phyloP scores from a whole-genome alignment of 352 stramenopile species.

The Lagenidium giganteum region DNA sequence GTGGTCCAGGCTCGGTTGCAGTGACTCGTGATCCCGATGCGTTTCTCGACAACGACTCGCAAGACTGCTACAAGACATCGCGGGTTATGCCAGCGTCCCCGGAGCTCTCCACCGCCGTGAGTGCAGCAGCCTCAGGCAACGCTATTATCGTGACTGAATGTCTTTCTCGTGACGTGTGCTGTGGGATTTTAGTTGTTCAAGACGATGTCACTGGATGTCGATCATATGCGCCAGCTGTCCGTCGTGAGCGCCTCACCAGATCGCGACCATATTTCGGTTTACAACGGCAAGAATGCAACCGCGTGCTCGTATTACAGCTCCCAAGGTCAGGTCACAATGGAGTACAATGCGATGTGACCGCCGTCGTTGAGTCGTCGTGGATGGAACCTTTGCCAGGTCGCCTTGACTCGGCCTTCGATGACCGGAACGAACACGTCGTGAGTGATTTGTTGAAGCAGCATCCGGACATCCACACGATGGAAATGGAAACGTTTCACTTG shows the following conservation, averaged over 20 bases:
- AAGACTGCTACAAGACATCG: conserved; percentile 25
- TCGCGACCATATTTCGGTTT: conserved; percentile 17
- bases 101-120: conserved; percentile 22
- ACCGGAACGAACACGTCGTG: conserved; percentile 52
- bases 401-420: conserved; percentile 43
- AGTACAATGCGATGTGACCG: background rate
- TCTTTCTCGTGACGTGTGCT: background rate
- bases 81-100: conserved; percentile 27
- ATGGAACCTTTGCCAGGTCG: no score
- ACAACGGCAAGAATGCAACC: conserved; percentile 48
- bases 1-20: conserved; percentile 35
- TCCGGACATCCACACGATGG: conserved; percentile 34
- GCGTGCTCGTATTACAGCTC: conserved; percentile 70
- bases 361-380: no score
- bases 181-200: conserved; percentile 25
- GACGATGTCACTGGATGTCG: conserved; percentile 23
- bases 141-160: background rate
- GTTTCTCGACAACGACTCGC: conserved; percentile 27
- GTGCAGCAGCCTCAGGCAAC: background rate
- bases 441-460: conserved; percentile 21
- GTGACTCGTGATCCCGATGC: conserved; percentile 45
- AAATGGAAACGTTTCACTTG: conserved; percentile 79
- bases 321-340: no score
- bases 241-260: conserved; percentile 14
- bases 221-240: conserved; percentile 11